phyloP scores from a whole-genome alignment of 257 asterid species.

The Solanum sejunctum region DNA sequence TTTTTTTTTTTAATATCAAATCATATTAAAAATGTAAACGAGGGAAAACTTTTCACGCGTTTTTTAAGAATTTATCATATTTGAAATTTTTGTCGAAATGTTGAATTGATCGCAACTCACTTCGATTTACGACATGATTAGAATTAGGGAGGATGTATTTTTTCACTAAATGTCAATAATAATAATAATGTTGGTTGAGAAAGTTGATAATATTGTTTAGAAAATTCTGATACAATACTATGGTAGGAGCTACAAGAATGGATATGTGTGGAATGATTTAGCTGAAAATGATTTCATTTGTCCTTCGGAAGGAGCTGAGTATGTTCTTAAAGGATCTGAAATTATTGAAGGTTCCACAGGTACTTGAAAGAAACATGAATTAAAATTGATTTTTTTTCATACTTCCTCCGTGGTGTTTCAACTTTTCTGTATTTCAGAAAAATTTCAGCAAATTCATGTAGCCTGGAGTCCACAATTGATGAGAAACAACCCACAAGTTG shows the following conservation, averaged over 20 bases:
- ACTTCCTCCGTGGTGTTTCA: too few relatives aligned
- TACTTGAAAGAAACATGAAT: neutral
- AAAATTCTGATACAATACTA: neutral
- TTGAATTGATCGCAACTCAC: too few relatives aligned
- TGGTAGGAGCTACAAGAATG: slow-evolving; percentile 77
- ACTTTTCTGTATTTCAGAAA: slow-evolving; percentile 16
- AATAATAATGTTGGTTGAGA: neutral
- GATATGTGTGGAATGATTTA: slow-evolving; percentile 88
- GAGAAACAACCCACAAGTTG: neutral
- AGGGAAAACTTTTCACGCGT: too few relatives aligned
- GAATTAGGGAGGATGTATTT: too few relatives aligned
- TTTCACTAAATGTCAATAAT: neutral
- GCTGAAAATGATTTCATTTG: slow-evolving; percentile 51
- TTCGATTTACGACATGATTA: too few relatives aligned
- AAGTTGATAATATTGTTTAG: neutral
- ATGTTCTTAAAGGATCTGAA: slow-evolving; percentile 83
- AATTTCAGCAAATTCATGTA: slow-evolving; percentile 30
- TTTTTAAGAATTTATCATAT: too few relatives aligned
- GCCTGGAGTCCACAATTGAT: neutral
- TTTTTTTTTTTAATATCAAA: too few relatives aligned
- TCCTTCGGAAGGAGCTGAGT: slow-evolving; percentile 81
- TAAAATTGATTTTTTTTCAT: too few relatives aligned
- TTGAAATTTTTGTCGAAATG: too few relatives aligned
- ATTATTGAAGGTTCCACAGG: slow-evolving; percentile 35
- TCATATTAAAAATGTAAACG: too few relatives aligned